Evolutionary conservation across 768 basidiomycete species (phyloP), one percentile per base, ranked within the genome.

Genomic region (Floccularia luteovirens): DNA sequence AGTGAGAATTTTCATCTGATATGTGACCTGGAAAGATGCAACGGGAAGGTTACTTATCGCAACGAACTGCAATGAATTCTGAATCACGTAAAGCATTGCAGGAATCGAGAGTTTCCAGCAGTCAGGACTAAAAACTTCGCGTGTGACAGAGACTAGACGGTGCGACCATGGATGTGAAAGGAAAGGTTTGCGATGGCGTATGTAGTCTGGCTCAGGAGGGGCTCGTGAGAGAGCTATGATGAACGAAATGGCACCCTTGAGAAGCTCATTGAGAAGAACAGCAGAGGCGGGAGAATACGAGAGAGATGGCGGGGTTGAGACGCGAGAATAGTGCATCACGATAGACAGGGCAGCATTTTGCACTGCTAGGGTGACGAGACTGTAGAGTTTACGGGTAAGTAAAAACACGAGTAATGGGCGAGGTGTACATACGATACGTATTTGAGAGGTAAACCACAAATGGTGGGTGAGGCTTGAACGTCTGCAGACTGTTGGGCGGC

Each of bases 101-200:
- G 94, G 94, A 47, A 99, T 93, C 23, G 91, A 91, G 21, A 98
- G 79, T 57, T 98, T 98, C 91, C 93, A 97, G 63, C 90, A 93
- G 57, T 98, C 94, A 1, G 75, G 69, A 45, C 86, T 88, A 60
- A 94, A 86, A n/a, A 94, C 66, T 40, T 90, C 84, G 36, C 63
- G 62, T 41, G 77, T 8, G 27, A 77, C 11, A 91, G 62, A 42
- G 70, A 70, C 51, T 65, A 64, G 50, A 78, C 75, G 5, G 72
- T 68, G 45, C 17, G 69, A 64, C 62, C 68, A 74, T 0, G 75
- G 72, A 34, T 64, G 64, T 62, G 31, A 69, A 49, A 5, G 62
- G 38, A 69, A 49, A 8, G 72, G 32, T 14, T 37, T 33, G 10
- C 24, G 40, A 24, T 39, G 37, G 31, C 35, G 25, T 35, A 34